Percentiles rank a stretch among this genome's conserved stretches.
Evolutionary conservation across 169 alveolate genomes (phyloP).

Genomic region (Plasmodium falciparum): DNA sequence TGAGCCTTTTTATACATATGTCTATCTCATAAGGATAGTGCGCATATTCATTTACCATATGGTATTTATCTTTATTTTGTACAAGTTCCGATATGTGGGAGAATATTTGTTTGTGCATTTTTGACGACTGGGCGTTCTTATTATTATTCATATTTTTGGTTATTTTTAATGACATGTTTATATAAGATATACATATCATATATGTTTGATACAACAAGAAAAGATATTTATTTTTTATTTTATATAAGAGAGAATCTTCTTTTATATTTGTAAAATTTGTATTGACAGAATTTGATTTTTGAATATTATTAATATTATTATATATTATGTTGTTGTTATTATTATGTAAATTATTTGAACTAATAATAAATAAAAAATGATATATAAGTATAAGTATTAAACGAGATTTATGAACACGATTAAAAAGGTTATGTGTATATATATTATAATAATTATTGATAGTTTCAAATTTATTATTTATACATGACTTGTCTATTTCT

Average conservation of each 20-base stretch:
- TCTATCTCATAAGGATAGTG: conserved; percentile 65
- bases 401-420: too few species aligned
- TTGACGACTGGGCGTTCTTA: conserved; percentile 30
- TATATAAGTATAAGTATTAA: too few species aligned
- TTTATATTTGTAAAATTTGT: neutral
- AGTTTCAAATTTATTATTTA: too few species aligned
- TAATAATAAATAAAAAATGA: too few species aligned
- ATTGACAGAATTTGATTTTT: neutral
- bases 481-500: too few species aligned
- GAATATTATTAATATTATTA: too few species aligned
- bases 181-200: conserved; percentile 15
- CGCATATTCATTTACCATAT: conserved; percentile 32
- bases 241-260: neutral
- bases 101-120: conserved; percentile 44
- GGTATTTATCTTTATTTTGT: conserved; percentile 14
- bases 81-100: conserved; percentile 22
- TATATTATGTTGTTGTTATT: too few species aligned
- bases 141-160: conserved; percentile 36
- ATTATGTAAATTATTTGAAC: too few species aligned
- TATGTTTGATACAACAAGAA: conserved; percentile 13
- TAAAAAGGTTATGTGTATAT: too few species aligned
- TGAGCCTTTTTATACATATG: conserved; percentile 19
- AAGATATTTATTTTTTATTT: conserved; percentile 16
- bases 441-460: too few species aligned
- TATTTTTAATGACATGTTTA: conserved; percentile 8